These are phyloP conservation scores for Actinomortierella ambigua DNA, from an alignment of 371 early-diverging fungal species.

Conservation along the genomic window DNA sequence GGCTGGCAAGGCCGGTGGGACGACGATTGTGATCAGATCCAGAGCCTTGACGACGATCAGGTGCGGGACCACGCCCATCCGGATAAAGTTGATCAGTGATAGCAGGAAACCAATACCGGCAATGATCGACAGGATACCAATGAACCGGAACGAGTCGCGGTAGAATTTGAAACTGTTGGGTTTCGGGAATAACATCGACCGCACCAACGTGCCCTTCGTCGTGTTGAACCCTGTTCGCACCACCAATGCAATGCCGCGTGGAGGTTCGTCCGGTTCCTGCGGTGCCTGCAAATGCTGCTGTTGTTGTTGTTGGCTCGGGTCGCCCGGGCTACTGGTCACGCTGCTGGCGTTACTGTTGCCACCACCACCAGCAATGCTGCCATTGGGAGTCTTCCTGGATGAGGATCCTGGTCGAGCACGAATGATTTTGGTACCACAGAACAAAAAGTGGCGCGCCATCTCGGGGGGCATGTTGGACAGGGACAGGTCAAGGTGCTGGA, in stretches of 20 bases:
- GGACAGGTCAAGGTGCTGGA: constrained; percentile 76
- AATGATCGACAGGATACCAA: constrained; percentile 86
- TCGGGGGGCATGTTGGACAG: constrained; percentile 71
- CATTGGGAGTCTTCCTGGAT: constrained; percentile 28
- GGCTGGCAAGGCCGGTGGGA: constrained; percentile 97
- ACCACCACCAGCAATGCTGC: constrained; percentile 46
- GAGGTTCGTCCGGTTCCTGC: constrained; percentile 13
- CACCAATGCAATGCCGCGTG: constrained; percentile 78
- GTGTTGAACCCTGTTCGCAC: constrained; percentile 97
- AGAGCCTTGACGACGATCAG: constrained; percentile 86
- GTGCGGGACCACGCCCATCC: constrained; percentile 67
- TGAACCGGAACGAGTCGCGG: constrained; percentile 94
- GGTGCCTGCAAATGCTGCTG: too few relatives aligned
- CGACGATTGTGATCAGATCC: constrained; percentile 94
- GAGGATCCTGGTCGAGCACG: constrained; percentile 65
- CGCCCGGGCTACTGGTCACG: too few relatives aligned
- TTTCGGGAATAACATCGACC: constrained; percentile 95
- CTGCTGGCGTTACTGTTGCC: constrained; percentile 5
- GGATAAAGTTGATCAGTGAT: constrained; percentile 86
- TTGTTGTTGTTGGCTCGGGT: too few relatives aligned
- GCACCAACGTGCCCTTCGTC: constrained; percentile 93
- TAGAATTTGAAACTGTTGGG: constrained; percentile 95
- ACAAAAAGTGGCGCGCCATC: constrained; percentile 82
- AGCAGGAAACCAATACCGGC: constrained; percentile 82
- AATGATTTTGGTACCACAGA: constrained; percentile 91